Evolutionary conservation across 2,329 filamentous ascomycete species (phyloP), one percentile per base, ranked within the genome.

Genomic region (Aspergillus tamarii): DNA sequence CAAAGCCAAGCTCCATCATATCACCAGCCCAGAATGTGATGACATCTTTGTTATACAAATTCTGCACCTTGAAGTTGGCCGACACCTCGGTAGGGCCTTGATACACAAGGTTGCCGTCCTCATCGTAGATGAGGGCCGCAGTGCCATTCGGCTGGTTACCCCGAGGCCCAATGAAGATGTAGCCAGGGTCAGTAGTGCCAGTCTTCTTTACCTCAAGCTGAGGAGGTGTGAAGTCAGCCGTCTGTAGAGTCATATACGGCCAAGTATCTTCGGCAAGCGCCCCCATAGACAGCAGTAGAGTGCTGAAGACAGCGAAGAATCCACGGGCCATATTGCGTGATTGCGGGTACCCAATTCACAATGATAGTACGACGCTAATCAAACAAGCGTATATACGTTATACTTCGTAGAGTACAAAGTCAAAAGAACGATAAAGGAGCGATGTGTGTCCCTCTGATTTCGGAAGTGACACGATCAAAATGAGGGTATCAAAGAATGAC

Each of bases 1-100:
- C 73, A 32, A 69, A 75, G 1, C 73, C 74, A 57, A 74, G 52
- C 5, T 67, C 60, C 30, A 67, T 69, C 64, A 72, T 70, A 23
- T 73, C 57, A 0, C 76, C 76, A 26, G 73, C 71, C 76, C 76
- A 79, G 66, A 76, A 79, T 23, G 74, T 78, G 53, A 80, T 67
- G 23, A 78, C 76, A 45, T 74, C 72, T 19, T 71, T 39, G 16
- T 72, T 74, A 59, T 72, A 72, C n/a, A 78, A 67, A 32, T 67
- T 70, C 65, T 79, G 77, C 1, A 76, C 72, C 62, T 67, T 73
- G 67, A 79, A 74, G 62, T 76, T 78, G 58, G 72, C 70, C 5
- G 72, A 73, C 21, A 75, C 68, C 57, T 74, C 69, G 9, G 70
- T 65, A 1, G 75, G 76, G 2, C 76, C 75, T 56, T 78, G 70